Evolutionary conservation across 257 asterid species (phyloP).

Genomic region (Phtheirospermum japonicum): DNA sequence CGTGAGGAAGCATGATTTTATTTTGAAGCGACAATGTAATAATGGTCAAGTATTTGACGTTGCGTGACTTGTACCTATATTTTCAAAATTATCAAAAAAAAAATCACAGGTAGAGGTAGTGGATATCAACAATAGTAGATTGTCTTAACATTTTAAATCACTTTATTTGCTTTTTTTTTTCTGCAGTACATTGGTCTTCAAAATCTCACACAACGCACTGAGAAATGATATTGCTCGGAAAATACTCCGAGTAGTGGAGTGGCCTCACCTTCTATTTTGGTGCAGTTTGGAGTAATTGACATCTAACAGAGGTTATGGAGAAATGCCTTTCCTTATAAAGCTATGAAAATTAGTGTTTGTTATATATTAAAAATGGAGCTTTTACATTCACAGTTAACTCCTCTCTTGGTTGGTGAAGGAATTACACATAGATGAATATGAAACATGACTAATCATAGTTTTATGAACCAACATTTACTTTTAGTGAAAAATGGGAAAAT

Average conservation of each 20-base stretch:
- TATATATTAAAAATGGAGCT: not conserved
- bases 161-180: constrained; percentile 12
- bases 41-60: no score
- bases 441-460: not conserved
- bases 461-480: not conserved
- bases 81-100: no score
- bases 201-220: constrained; percentile 68
- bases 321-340: no score
- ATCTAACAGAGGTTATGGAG: constrained; percentile 2
- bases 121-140: constrained; percentile 15
- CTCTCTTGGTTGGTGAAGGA: no score
- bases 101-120: no score
- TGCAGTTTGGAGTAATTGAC: constrained; percentile 58
- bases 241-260: constrained; percentile 89
- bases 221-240: constrained; percentile 69
- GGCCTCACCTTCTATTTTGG: constrained; percentile 83
- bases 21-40: no score
- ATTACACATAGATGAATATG: no score
- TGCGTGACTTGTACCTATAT: no score
- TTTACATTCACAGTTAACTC: no score
- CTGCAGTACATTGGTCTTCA: constrained; percentile 72
- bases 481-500: not conserved
- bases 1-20: no score
- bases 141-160: constrained; percentile 7
- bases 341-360: not conserved